Evolutionary conservation across 768 basidiomycete species (phyloP).

Genomic region (Podaxis sp.): DNA sequence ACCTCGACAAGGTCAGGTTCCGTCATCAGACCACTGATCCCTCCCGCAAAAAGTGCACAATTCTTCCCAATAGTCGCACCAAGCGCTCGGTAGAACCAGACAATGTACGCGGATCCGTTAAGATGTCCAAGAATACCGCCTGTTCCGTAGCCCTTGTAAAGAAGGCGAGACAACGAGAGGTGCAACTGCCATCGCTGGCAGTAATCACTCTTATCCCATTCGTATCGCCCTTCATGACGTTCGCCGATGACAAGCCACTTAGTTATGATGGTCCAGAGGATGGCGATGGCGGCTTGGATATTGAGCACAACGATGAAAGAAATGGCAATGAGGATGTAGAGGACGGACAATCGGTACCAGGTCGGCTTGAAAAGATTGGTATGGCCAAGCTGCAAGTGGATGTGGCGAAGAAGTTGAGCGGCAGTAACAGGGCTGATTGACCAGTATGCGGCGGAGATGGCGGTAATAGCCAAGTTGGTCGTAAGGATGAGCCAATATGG

Average conservation of each 20-base stretch:
- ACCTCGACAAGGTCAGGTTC: slow-evolving; percentile 48
- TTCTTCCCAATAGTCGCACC: slow-evolving; percentile 46
- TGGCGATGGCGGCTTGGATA: slow-evolving; percentile 34
- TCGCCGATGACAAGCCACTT: slow-evolving; percentile 46
- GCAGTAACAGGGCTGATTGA: slow-evolving; percentile 38
- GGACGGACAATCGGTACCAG: slow-evolving; percentile 39
- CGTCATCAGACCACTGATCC: slow-evolving; percentile 43
- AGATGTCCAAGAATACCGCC: slow-evolving; percentile 40
- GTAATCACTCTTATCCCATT: slow-evolving; percentile 49
- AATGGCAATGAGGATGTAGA: slow-evolving; percentile 39
- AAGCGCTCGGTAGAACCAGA: slow-evolving; percentile 44
- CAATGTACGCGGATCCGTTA: slow-evolving; percentile 41
- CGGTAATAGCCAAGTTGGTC: slow-evolving; percentile 37
- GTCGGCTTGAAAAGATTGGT: slow-evolving; percentile 33
- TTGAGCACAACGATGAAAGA: slow-evolving; percentile 39
- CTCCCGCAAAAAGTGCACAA: slow-evolving; percentile 40
- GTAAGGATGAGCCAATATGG: slow-evolving; percentile 37
- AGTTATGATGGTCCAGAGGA: slow-evolving; percentile 40
- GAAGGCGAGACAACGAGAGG: slow-evolving; percentile 33
- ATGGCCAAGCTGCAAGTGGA: slow-evolving; percentile 29
- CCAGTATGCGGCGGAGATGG: slow-evolving; percentile 40
- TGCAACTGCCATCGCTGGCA: slow-evolving; percentile 53
- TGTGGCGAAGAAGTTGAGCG: slow-evolving; percentile 36
- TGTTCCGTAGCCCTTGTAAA: slow-evolving; percentile 42
- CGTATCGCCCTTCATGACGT: slow-evolving; percentile 36